Base-by-base conservation (phyloP, 2,329 filamentous ascomycete genomes). In the Calonectria fujianensis region DNA sequence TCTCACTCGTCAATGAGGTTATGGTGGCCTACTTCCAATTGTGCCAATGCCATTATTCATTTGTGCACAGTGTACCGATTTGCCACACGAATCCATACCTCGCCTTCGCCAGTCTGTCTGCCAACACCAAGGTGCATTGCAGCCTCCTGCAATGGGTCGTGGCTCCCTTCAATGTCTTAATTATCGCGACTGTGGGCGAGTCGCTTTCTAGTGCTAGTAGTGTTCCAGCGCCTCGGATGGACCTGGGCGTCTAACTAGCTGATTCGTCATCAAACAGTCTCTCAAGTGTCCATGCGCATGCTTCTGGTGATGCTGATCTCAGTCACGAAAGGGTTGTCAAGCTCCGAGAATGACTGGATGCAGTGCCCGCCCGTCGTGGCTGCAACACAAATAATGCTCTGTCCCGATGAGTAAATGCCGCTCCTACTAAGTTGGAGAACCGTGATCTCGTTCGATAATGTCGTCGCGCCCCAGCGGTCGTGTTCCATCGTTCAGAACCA, bases 401-500 rank as follows among this genome's bases (percentile, higher is more conserved):
- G 37, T 61, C 27, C 32, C 52, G n/a, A 31, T 32, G 61, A 27
- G 31, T 54, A 66, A 41, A 31, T 35, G 39, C 41, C 39, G 31
- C 39, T 31, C 69, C 14, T 64, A 52, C 63, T 54, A 84, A 29
- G 79, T 84, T 71, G 86, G 82, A 51, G 86, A 87, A 61, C 86
- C 86, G 59, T 89, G 86, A 48, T 89, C 89, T 75, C 91, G 87
- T 83, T 97, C 93, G 69, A 96, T 95, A 45, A 98, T 97, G 82
- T 98, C 94, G 57, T 92, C 91, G 76, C 92, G 91, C 5, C 91
- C 92, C 57, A 98, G 84, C 1, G 94, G 94, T 39, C 93, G 90
- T 29, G 91, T 95, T n/a, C 95, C 94, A 81, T 98, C 95, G 80
- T 96, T 96, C 72, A 98, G 87, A 27, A 98, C 96, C 91, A 98